Percentiles rank a stretch among this genome's conserved stretches.
phyloP scores from a whole-genome alignment of 768 basidiomycete species.

The Lentinula lateritia region DNA sequence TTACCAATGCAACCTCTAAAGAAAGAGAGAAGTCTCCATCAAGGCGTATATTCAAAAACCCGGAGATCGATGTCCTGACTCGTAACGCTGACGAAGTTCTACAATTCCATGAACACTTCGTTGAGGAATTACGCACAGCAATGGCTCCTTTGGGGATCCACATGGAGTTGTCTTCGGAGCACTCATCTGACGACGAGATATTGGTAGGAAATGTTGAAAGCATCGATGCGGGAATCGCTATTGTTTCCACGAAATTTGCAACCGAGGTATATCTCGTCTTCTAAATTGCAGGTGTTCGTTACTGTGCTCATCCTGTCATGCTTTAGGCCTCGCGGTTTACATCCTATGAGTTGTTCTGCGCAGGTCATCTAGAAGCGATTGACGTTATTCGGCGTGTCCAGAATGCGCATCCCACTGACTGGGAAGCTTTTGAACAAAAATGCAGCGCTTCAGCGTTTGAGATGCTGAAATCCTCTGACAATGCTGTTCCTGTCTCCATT shows the following conservation, averaged over 20 bases:
- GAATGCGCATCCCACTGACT: constrained; percentile 61
- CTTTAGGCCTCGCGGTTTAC: constrained; percentile 66
- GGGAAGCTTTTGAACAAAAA: constrained; percentile 78
- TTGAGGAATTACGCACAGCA: constrained; percentile 45
- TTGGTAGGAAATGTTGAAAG: constrained; percentile 12
- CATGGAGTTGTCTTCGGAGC: constrained; percentile 20
- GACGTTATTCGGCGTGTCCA: constrained; percentile 65
- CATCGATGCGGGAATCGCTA: constrained; percentile 40
- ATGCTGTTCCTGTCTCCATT: constrained; percentile 16
- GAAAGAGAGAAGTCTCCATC: constrained; percentile 26
- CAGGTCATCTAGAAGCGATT: constrained; percentile 78
- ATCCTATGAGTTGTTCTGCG: constrained; percentile 83
- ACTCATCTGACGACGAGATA: constrained; percentile 9
- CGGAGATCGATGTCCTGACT: constrained; percentile 52
- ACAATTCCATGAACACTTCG: constrained; percentile 61
- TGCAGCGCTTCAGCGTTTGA: constrained; percentile 54
- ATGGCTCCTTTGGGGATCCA: constrained; percentile 48
- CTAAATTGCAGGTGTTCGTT: constrained; percentile 1
- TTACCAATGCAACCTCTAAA: constrained; percentile 13
- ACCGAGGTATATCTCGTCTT: constrained; percentile 38
- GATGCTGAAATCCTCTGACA: constrained; percentile 18
- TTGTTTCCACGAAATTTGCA: constrained; percentile 52
- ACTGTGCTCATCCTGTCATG: constrained; percentile 5
- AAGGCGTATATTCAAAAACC: constrained; percentile 50
- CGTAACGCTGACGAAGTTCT: constrained; percentile 69